Conservation (phyloP, 306 rosid genomes). For the Malus sieversii region DNA sequence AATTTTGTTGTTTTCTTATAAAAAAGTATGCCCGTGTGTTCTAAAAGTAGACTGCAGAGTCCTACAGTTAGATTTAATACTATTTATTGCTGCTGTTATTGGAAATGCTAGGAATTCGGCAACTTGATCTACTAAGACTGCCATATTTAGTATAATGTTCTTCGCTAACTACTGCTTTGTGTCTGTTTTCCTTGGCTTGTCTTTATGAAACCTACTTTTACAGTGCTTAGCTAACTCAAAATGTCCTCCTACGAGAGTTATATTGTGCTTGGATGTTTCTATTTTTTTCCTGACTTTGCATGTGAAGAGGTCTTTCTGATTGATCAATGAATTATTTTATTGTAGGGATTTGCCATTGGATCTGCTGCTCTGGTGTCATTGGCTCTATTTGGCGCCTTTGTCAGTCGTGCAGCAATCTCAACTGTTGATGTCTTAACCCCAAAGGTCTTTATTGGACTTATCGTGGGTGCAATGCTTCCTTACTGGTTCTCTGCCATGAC, state of each 20-base stretch:
- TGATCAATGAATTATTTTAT: background rate
- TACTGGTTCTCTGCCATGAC: conserved; percentile 93
- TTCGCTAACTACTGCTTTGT: background rate
- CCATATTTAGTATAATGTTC: too few relatives aligned
- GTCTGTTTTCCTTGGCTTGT: background rate
- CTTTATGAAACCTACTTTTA: background rate
- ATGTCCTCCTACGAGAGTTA: background rate
- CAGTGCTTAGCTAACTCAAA: background rate
- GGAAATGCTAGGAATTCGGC: too few relatives aligned
- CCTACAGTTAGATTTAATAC: too few relatives aligned
- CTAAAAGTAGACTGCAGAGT: too few relatives aligned
- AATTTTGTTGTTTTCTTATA: background rate
- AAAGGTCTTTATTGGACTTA: conserved; percentile 73
- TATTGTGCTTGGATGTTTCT: background rate
- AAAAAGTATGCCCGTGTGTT: background rate
- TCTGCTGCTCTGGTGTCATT: conserved; percentile 71
- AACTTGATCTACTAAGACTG: too few relatives aligned
- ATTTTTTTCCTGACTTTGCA: background rate
- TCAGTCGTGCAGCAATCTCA: conserved; percentile 59
- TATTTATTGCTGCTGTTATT: too few relatives aligned
- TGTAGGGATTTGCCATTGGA: conserved; percentile 73
- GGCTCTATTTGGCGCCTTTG: conserved; percentile 76
- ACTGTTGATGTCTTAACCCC: conserved; percentile 76
- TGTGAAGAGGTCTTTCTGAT: background rate
- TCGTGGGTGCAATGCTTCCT: conserved; percentile 82